phyloP scores from a whole-genome alignment of 129 eudicot species.

The Ambrosia artemisiifolia region DNA sequence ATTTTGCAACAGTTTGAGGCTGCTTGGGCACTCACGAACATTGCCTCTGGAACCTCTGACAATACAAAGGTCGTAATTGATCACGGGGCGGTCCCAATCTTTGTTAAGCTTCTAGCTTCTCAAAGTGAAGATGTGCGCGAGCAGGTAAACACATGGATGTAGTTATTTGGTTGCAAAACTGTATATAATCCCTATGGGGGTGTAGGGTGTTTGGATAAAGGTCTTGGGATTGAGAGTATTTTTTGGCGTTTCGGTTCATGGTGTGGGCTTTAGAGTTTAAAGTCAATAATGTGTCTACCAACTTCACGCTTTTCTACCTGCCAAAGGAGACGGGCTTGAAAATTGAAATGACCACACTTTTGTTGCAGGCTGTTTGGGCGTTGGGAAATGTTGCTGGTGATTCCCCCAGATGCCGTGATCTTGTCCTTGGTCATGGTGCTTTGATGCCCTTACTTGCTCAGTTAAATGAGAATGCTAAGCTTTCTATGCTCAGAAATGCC shows the following conservation, averaged over 20 bases:
- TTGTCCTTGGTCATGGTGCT: constrained; percentile 71
- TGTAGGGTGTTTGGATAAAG: not conserved
- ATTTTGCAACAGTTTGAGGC: constrained; percentile 66
- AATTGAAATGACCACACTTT: not conserved
- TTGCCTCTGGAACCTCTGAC: constrained; percentile 86
- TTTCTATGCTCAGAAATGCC: constrained; percentile 83
- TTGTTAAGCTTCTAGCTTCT: constrained; percentile 72
- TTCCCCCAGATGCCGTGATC: constrained; percentile 79
- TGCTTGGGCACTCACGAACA: constrained; percentile 87
- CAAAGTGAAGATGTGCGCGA: constrained; percentile 83
- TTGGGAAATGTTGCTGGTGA: constrained; percentile 91
- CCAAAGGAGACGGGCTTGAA: not conserved
- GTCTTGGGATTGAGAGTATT: not conserved
- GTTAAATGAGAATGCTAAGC: constrained; percentile 69
- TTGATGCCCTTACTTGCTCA: constrained; percentile 56
- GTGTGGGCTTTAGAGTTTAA: not conserved
- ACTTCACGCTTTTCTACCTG: not conserved
- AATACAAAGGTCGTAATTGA: constrained; percentile 74
- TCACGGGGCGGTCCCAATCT: constrained; percentile 75
- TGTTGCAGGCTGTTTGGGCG: constrained; percentile 82
- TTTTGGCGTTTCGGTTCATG: not conserved
- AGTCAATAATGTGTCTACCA: not conserved
- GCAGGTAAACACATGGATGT: constrained; percentile 43
- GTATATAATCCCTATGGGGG: not conserved
- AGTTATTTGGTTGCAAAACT: not conserved